phyloP scores from a whole-genome alignment of 306 rosid species.

The Quillaja saponaria region DNA sequence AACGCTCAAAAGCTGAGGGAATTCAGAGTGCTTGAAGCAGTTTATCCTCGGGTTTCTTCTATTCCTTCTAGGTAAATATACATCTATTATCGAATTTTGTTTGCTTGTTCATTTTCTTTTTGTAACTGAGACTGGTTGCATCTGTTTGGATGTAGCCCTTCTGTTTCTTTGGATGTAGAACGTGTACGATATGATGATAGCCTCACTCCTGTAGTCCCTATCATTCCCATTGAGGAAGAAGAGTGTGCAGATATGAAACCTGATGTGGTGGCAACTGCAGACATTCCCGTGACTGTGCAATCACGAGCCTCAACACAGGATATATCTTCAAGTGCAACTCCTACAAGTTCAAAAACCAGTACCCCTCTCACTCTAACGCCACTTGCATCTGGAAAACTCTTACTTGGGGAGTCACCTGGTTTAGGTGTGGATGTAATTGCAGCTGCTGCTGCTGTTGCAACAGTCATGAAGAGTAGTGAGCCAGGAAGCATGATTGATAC shows the following conservation, averaged over 20 bases:
- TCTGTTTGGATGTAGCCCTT: constrained; percentile 44
- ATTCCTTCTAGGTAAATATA: constrained; percentile 61
- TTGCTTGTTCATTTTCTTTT: background rate
- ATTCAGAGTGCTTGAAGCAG: constrained; percentile 59
- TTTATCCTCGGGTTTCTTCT: constrained; percentile 62
- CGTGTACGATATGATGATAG: constrained; percentile 48
- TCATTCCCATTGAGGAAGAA: constrained; percentile 63
- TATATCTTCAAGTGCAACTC: constrained; percentile 9
- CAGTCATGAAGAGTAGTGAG: constrained; percentile 47
- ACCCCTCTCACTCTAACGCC: constrained; percentile 17
- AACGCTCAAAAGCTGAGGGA: constrained; percentile 49
- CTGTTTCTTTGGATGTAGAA: constrained; percentile 42
- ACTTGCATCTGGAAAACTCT: constrained; percentile 20
- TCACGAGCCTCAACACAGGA: constrained; percentile 25
- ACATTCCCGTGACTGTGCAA: constrained; percentile 16
- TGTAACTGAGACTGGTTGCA: constrained; percentile 12
- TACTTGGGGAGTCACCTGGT: constrained; percentile 27
- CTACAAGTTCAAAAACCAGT: constrained; percentile 13
- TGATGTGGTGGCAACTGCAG: constrained; percentile 20
- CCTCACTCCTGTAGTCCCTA: constrained; percentile 53
- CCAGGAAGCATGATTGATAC: constrained; percentile 57
- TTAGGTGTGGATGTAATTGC: constrained; percentile 40
- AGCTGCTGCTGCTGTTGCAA: constrained; percentile 49
- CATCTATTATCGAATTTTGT: constrained; percentile 4
- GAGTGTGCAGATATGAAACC: constrained; percentile 29